Percentiles rank a stretch among this genome's conserved stretches.
phyloP scores from a whole-genome alignment of 768 basidiomycete genomes.

The Multifurca ochricompacta region DNA sequence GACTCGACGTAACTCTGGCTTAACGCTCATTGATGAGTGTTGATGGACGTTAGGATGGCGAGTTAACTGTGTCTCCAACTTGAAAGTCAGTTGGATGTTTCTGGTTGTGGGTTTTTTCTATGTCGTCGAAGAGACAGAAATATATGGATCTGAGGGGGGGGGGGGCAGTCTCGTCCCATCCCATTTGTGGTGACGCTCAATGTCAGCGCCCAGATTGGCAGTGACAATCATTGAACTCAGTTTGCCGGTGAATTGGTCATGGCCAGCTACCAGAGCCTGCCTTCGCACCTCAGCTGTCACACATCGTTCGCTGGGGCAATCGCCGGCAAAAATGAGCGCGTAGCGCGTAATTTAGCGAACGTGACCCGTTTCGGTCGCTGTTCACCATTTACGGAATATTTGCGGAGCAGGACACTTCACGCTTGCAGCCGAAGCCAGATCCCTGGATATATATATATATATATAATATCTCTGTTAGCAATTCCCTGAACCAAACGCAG shows the following conservation, averaged over 20 bases:
- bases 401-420: not conserved
- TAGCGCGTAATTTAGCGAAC: not conserved
- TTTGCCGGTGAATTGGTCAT: slow-evolving; percentile 14
- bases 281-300: slow-evolving; percentile 14
- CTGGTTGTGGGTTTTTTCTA: not conserved
- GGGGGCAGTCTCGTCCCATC: too few species aligned
- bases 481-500: not conserved
- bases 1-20: slow-evolving; percentile 14
- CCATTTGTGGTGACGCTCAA: slow-evolving; percentile 1
- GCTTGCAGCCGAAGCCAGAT: slow-evolving; percentile 8
- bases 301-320: not conserved
- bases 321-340: slow-evolving; percentile 10
- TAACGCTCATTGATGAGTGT: slow-evolving; percentile 4
- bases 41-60: not conserved
- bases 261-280: not conserved
- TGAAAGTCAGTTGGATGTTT: not conserved
- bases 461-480: not conserved
- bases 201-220: slow-evolving; percentile 17
- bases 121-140: not conserved
- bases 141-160: not conserved
- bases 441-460: too few species aligned
- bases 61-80: not conserved
- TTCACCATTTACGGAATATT: slow-evolving; percentile 6
- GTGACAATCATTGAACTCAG: slow-evolving; percentile 20
- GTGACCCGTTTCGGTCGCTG: slow-evolving; percentile 7